Conservation (phyloP, 2,329 filamentous ascomycete genomes). For the Clarireedia homoeocarpa region DNA sequence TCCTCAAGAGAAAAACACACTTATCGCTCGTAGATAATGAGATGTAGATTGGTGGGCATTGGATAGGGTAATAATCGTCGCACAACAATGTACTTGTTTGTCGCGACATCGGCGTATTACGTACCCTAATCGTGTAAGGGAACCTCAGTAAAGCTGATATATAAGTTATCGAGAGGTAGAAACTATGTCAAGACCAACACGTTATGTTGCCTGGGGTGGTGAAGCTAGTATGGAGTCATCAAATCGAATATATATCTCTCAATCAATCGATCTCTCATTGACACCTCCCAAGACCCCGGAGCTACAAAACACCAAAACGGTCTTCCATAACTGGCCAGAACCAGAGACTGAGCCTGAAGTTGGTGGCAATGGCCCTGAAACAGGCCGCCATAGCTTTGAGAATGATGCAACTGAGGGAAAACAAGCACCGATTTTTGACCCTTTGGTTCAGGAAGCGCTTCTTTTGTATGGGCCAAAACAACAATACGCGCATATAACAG, state of each 20-base stretch:
- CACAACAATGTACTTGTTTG: too few relatives aligned
- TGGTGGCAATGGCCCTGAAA: neutral
- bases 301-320: neutral
- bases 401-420: neutral
- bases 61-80: too few relatives aligned
- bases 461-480: conserved; percentile 43
- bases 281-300: conserved; percentile 21
- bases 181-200: too few relatives aligned
- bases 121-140: too few relatives aligned
- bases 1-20: too few relatives aligned
- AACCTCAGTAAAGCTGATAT: too few relatives aligned
- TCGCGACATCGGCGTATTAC: too few relatives aligned
- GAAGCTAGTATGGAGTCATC: neutral
- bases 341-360: conserved; percentile 18
- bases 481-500: conserved; percentile 38
- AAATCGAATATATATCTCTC: conserved; percentile 14
- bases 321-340: conserved; percentile 21
- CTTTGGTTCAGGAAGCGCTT: conserved; percentile 37
- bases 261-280: conserved; percentile 16
- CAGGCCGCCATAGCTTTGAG: neutral
- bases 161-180: too few relatives aligned
- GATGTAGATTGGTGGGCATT: too few relatives aligned
- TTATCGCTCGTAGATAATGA: too few relatives aligned
- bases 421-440: conserved; percentile 9
- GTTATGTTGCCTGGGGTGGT: too few relatives aligned